phyloP scores from a whole-genome alignment of 768 basidiomycete genomes.

The Chalciporus sphaerocephalus region DNA sequence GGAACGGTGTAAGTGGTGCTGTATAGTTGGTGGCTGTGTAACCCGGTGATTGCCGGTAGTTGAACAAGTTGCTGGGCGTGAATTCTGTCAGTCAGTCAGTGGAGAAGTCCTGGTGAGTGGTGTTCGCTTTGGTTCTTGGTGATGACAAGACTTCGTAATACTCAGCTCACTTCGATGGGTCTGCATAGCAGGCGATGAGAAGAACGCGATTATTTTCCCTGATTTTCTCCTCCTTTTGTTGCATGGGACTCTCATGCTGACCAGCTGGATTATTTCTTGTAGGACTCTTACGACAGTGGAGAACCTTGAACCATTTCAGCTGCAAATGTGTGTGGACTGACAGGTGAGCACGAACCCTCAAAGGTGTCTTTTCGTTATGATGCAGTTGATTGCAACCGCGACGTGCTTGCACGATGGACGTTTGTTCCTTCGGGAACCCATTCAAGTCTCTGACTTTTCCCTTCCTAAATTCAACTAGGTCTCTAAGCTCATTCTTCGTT shows the following conservation, averaged over 20 bases:
- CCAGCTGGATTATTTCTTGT: no score
- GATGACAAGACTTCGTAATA: conserved; percentile 38
- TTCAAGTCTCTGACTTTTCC: conserved; percentile 70
- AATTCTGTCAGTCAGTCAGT: no score
- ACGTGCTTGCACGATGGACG: conserved; percentile 61
- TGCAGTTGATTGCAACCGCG: conserved; percentile 46
- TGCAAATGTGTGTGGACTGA: no score
- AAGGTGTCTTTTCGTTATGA: conserved; percentile 34
- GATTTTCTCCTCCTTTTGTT: conserved; percentile 23
- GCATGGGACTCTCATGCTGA: no score
- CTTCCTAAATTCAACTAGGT: neutral
- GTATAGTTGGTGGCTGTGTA: conserved; percentile 30
- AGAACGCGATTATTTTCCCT: conserved; percentile 41
- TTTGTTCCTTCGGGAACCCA: conserved; percentile 64
- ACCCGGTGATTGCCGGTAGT: conserved; percentile 27
- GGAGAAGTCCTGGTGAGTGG: conserved; percentile 2
- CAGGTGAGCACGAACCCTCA: no score
- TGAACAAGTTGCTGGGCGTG: neutral
- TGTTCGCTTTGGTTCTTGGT: neutral
- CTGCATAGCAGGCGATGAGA: conserved; percentile 48
- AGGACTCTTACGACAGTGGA: no score
- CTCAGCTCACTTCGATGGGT: conserved; percentile 70
- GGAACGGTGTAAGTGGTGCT: conserved; percentile 20
- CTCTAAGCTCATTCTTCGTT: conserved; percentile 12
- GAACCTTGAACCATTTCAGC: no score